Evolutionary conservation across 257 asterid species (phyloP), one percentile per base, ranked within the genome.

Genomic region (Mentha longifolia): DNA sequence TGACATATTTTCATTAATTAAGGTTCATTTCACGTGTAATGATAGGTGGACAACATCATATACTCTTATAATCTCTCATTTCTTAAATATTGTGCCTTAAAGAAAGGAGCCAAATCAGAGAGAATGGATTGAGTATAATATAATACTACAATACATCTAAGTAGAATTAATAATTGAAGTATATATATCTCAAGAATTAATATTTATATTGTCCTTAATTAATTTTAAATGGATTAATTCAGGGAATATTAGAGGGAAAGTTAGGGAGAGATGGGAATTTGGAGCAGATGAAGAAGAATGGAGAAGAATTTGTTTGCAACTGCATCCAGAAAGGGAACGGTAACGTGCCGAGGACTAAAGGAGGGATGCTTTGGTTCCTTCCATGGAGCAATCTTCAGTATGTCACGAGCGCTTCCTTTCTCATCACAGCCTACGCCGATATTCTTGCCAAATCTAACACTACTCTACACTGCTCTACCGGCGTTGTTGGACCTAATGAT

Each of bases 321-420:
- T 78, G 81, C 68, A 69, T 89, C 1, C 82, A 78, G 9, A 83
- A 74, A 51, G 95, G 95, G 13, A 75, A 15, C 19, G 61, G 42
- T 70, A 87, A 85, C 15, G 51, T 76, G 11, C 12, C 11, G 30
- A 78, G 10, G 55, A 84, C 82, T 1, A 33, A 31, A 0, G 85
- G 80, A 3, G 95, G 96, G 0, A 81, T 89, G 31, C 67, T 89
- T 1, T 84, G 86, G 87, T 85, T 84, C 52, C 2, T 17, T 0
- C 71, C 72, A 7, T 85, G 82, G 85, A 69, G 73, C 37, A 89
- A 89, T 60, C 89, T 89, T 61, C 95, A 89, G 28, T 87, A 84
- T 6, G 90, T 88, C 0, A 80, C 92, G 0, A 72, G 74, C 12
- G 85, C 91, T 5, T 65, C 83, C 3, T 80, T 85, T 31, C 20